A percentile compares a stretch with the other conserved stretches of the same genome.
Evolutionary conservation across 805 yeast genomes (phyloP).

Genomic region (Millerozyma acaciae): DNA sequence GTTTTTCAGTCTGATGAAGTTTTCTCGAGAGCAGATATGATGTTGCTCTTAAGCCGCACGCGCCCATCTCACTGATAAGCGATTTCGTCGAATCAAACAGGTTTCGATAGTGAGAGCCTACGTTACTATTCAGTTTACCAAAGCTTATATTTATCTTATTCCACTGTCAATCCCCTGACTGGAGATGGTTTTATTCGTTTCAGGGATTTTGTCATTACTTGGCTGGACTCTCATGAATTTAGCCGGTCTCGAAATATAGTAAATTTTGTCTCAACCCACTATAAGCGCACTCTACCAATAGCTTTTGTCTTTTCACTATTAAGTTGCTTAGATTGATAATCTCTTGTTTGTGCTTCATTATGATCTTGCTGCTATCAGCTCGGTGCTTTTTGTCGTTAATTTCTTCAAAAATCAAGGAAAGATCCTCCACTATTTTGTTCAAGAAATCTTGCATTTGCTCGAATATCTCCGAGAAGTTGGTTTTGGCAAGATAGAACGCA

Average conservation of each 20-base stretch:
- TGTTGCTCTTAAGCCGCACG: too few relatives aligned
- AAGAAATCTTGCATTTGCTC: conserved; percentile 68
- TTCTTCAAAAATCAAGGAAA: conserved; percentile 56
- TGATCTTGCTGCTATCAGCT: conserved; percentile 21
- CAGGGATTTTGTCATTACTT: too few relatives aligned
- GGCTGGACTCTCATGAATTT: too few relatives aligned
- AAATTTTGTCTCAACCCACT: conserved; percentile 36
- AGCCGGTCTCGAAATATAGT: conserved; percentile 16
- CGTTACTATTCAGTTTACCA: too few relatives aligned
- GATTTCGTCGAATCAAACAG: too few relatives aligned
- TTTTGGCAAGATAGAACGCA: conserved; percentile 58
- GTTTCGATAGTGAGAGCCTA: too few relatives aligned
- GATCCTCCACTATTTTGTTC: conserved; percentile 62
- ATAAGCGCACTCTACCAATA: conserved; percentile 43
- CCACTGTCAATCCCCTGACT: too few relatives aligned
- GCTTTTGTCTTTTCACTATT: conserved; percentile 36
- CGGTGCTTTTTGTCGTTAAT: conserved; percentile 26
- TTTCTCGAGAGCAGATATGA: too few relatives aligned
- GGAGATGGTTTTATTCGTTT: too few relatives aligned
- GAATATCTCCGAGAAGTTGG: conserved; percentile 56
- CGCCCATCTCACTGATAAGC: too few relatives aligned
- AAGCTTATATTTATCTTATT: too few relatives aligned
- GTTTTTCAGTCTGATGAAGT: too few relatives aligned
- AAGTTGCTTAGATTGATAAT: conserved; percentile 43
- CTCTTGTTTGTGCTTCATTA: conserved; percentile 34